These are phyloP conservation scores for Boletus speciosus DNA, from an alignment of 768 basidiomycete genomes.

Conservation along the genomic window DNA sequence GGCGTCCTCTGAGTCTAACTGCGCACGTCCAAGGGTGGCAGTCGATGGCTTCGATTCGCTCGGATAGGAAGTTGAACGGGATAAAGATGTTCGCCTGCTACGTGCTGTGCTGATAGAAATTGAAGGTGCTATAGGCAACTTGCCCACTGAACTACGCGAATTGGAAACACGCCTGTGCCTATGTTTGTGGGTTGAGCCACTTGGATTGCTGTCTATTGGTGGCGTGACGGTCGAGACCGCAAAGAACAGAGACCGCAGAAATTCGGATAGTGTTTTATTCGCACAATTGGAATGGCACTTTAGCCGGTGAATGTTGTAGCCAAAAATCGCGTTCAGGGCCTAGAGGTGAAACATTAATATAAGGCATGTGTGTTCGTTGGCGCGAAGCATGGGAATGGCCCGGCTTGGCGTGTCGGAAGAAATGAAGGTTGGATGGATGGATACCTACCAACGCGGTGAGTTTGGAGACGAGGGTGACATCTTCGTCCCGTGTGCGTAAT, in stretches of 20 bases:
- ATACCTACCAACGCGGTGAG: slow-evolving; percentile 51
- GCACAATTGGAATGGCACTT: slow-evolving; percentile 38
- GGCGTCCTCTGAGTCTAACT: slow-evolving; percentile 12
- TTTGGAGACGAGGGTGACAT: slow-evolving; percentile 55
- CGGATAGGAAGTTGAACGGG: slow-evolving; percentile 20
- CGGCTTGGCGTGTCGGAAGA: slow-evolving; percentile 2
- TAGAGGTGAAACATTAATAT: slow-evolving; percentile 28
- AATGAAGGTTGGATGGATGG: not conserved
- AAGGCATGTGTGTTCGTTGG: not conserved
- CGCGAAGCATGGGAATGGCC: slow-evolving; percentile 5
- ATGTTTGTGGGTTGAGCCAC: slow-evolving; percentile 12
- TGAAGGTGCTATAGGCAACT: slow-evolving; percentile 13
- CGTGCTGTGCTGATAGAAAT: slow-evolving; percentile 21
- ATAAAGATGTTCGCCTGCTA: slow-evolving; percentile 25
- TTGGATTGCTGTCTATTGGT: slow-evolving; percentile 9
- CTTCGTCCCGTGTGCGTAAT: slow-evolving; percentile 62
- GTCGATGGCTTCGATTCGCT: slow-evolving; percentile 18
- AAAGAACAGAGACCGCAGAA: slow-evolving; percentile 40
- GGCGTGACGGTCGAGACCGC: slow-evolving; percentile 20
- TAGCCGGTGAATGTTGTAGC: slow-evolving; percentile 53
- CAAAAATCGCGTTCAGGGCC: slow-evolving; percentile 60
- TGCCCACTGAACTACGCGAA: slow-evolving; percentile 19
- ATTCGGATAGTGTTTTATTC: slow-evolving; percentile 21
- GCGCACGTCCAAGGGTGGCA: slow-evolving; percentile 11
- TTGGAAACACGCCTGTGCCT: slow-evolving; percentile 20